phyloP scores from a whole-genome alignment of 148 eudicot genomes.

The Suaeda aralocaspica region DNA sequence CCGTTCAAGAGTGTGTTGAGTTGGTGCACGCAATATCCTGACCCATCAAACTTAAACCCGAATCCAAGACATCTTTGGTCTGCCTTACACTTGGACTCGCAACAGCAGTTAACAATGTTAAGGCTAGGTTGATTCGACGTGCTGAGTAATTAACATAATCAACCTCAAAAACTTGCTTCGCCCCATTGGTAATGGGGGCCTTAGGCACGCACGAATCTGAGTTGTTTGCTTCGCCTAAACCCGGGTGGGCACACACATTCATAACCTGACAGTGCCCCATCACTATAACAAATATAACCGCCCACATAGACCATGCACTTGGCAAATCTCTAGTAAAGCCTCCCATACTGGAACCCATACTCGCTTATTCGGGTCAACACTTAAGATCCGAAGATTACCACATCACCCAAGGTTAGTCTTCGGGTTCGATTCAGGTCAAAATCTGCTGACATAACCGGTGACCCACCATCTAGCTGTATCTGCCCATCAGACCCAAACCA shows the following conservation, averaged over 20 bases:
- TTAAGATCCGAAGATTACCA: slow-evolving; percentile 57
- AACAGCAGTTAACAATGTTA: slow-evolving; percentile 24
- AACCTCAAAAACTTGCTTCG: slow-evolving; percentile 46
- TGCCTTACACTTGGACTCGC: slow-evolving; percentile 40
- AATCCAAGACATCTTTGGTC: slow-evolving; percentile 52
- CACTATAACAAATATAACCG: slow-evolving; percentile 50
- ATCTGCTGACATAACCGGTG: slow-evolving; percentile 36
- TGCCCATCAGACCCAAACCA: slow-evolving; percentile 29
- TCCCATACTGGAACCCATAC: slow-evolving; percentile 55
- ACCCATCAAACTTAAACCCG: slow-evolving; percentile 55
- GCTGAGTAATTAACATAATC: slow-evolving; percentile 64
- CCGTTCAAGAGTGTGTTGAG: slow-evolving; percentile 42
- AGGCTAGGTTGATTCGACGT: slow-evolving; percentile 30
- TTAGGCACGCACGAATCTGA: slow-evolving; percentile 35
- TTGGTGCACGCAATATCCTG: slow-evolving; percentile 51
- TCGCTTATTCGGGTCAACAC: slow-evolving; percentile 29
- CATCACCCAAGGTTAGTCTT: slow-evolving; percentile 51
- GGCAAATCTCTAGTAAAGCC: slow-evolving; percentile 46
- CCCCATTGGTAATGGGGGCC: slow-evolving; percentile 6
- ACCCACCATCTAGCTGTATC: slow-evolving; percentile 12
- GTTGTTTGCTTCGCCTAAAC: slow-evolving; percentile 19
- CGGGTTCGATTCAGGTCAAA: slow-evolving; percentile 35
- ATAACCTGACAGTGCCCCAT: slow-evolving; percentile 24
- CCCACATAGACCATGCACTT: slow-evolving; percentile 61
- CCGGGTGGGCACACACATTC: slow-evolving; percentile 68